Conservation (phyloP, 2,329 filamentous ascomycete species). For the Trichophyton rubrum region DNA sequence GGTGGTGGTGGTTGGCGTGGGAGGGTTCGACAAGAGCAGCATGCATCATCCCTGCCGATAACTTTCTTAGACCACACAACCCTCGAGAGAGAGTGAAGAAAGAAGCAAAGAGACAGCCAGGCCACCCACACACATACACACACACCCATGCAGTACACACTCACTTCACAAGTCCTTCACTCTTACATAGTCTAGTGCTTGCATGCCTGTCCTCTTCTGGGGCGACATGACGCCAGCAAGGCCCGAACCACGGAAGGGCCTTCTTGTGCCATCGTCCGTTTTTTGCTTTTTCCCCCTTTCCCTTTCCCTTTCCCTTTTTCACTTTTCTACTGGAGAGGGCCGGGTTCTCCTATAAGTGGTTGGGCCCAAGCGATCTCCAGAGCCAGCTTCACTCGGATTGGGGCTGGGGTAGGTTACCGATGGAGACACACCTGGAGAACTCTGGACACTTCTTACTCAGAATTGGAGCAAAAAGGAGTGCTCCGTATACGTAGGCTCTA, state of each 20-base stretch:
- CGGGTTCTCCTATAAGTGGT: not conserved
- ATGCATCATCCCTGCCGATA: not conserved
- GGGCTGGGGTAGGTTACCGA: no score
- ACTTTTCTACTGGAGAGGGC: not conserved
- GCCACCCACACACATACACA: not conserved
- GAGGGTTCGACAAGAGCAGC: not conserved
- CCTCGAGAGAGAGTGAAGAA: no score
- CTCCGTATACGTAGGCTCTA: not conserved
- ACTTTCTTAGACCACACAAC: not conserved
- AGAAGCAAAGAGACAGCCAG: no score
- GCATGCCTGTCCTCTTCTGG: not conserved
- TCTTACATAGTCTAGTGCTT: not conserved
- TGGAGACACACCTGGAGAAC: no score
- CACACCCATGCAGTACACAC: no score
- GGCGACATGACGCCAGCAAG: not conserved
- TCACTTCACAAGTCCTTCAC: no score
- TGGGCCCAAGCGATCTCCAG: not conserved
- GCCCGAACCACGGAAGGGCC: not conserved
- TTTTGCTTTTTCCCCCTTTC: not conserved
- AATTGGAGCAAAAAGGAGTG: no score
- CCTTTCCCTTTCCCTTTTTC: not conserved
- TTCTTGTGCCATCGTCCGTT: no score
- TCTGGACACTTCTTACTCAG: no score
- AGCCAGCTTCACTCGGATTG: no score
- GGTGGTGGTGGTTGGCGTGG: no score